Base-by-base conservation (phyloP, 257 asterid species). In the Avicennia marina region DNA sequence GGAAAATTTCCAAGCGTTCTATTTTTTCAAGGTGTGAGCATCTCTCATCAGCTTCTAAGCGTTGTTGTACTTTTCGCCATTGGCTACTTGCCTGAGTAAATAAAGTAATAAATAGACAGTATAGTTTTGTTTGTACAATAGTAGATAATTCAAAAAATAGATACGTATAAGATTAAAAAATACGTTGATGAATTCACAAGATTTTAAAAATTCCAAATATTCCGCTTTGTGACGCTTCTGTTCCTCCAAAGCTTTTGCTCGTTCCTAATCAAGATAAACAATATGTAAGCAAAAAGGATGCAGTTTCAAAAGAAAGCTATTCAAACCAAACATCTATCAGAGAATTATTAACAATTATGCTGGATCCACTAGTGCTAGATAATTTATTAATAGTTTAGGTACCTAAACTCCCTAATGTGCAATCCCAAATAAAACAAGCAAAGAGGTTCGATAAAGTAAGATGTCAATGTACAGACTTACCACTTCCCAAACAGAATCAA, bases 31-130 rank as follows among this genome's bases (percentile, higher is more conserved):
- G 96, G 81, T 91, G 82, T 27, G 73, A 72, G 81, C 94, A 89
- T 75, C 99, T 84, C 75, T 84, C 95, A 70, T 93, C 99, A 65
- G 75, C 85, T 73, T 93, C 99, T 62, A 89, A 58, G 42, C 89
- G 97, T 48, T 84, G 80, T 66, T 89, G 99, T 63, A 93, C 87
- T 82, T 79, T 93, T 54, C 97, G 77, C 99, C 99, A 93, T 68
- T 93, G 99, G 65, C 97, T 93, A 70, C 86, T 84, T 34, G 95
- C 89, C 99, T 93, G 77, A 48, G 62, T 27, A 58, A 57, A 58
- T 22, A 41, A 63, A 54, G 53, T 26, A 69, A 54, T 20, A 54
- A 4, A 56, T 19, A 41, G 36, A 38, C 15, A 46, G 55, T n/a
- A 24, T 4, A 44, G 17, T 24, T 12, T 45, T 50, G 43, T 45